These are phyloP conservation scores for Syzygium aqueum DNA, from an alignment of 345 rosid genomes.

Conservation along the genomic window DNA sequence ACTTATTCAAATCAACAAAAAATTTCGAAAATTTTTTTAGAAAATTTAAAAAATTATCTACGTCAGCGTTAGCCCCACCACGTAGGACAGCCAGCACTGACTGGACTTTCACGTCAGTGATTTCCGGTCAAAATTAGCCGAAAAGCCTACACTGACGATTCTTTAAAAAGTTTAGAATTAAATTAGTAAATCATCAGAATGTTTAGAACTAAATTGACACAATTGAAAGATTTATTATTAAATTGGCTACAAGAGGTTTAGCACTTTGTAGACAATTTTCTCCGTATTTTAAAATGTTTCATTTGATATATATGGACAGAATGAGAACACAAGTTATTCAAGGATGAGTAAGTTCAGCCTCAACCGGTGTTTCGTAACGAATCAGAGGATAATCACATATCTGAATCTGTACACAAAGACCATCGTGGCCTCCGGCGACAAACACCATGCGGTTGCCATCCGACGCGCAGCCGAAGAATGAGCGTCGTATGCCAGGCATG, in stretches of 20 bases:
- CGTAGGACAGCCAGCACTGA: accelerated
- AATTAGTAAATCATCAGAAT: no score
- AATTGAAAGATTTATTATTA: accelerated
- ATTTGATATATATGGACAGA: no score
- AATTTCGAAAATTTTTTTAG: no score
- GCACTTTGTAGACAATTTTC: not conserved
- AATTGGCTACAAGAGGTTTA: accelerated
- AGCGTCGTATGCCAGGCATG: slow-evolving; percentile 59
- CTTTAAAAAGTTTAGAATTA: not conserved
- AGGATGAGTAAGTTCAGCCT: no score
- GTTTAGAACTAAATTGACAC: accelerated
- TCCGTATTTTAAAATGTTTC: not conserved
- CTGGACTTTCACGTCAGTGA: accelerated
- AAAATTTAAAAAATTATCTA: no score
- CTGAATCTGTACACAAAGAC: not conserved
- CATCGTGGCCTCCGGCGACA: slow-evolving; percentile 74
- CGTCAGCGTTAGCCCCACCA: accelerated
- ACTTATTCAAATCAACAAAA: not conserved
- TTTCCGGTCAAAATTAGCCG: accelerated
- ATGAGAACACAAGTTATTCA: no score
- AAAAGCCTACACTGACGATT: not conserved
- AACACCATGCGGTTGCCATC: slow-evolving; percentile 48
- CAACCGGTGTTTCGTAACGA: not conserved
- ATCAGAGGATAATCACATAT: not conserved
- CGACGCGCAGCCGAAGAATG: slow-evolving; percentile 58